phyloP scores from a whole-genome alignment of 305 asterid genomes.

The Salvia sclarea region DNA sequence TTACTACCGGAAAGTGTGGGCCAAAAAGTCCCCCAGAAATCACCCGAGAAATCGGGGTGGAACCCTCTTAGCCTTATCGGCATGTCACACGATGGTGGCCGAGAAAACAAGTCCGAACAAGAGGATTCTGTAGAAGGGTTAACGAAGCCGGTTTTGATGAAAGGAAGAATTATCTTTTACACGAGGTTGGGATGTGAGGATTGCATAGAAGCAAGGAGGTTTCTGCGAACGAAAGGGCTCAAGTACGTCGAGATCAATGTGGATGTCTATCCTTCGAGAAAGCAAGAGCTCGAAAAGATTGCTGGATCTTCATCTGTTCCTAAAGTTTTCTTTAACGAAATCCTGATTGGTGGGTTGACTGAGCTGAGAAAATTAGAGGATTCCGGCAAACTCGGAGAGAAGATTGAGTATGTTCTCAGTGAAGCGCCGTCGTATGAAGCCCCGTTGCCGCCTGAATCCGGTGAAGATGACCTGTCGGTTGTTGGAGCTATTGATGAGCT shows the following conservation, averaged over 20 bases:
- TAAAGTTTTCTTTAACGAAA: slow-evolving; percentile 77
- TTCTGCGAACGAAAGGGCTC: slow-evolving; percentile 64
- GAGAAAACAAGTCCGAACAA: slow-evolving; percentile 43
- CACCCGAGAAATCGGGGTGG: slow-evolving; percentile 54
- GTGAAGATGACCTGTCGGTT: slow-evolving; percentile 84
- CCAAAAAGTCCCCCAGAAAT: slow-evolving; percentile 40
- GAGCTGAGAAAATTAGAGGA: slow-evolving; percentile 70
- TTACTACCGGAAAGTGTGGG: slow-evolving; percentile 40
- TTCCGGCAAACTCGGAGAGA: slow-evolving; percentile 75
- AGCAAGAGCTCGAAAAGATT: slow-evolving; percentile 71
- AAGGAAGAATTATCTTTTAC: slow-evolving; percentile 77
- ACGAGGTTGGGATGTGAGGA: slow-evolving; percentile 72
- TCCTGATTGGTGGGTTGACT: slow-evolving; percentile 66
- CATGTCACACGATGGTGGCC: slow-evolving; percentile 1
- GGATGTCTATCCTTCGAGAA: slow-evolving; percentile 76
- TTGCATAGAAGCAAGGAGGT: slow-evolving; percentile 66
- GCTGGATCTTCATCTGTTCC: slow-evolving; percentile 77
- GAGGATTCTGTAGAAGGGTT: slow-evolving; percentile 37
- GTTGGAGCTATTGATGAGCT: slow-evolving; percentile 82
- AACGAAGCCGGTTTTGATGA: slow-evolving; percentile 53
- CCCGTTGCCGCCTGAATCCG: slow-evolving; percentile 89
- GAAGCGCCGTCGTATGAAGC: slow-evolving; percentile 82
- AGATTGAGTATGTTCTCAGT: slow-evolving; percentile 68
- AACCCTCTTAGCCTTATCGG: slow-evolving; percentile 62
- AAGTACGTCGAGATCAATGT: slow-evolving; percentile 75